Conservation (phyloP, 1,284 basidiomycete species). For the Sanguinoderma infundibulare region DNA sequence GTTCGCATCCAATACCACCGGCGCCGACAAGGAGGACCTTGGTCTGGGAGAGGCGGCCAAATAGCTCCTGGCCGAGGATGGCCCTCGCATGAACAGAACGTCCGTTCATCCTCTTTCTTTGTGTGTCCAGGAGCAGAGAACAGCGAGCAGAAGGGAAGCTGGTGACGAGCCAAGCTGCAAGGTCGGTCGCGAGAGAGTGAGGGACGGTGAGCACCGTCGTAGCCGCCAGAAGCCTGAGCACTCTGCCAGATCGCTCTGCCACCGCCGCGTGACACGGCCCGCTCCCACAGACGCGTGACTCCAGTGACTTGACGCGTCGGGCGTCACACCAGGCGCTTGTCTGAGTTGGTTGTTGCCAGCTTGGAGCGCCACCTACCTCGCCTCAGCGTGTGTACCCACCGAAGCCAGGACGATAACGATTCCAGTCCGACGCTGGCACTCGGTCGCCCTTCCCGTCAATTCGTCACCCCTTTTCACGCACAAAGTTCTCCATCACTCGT, state of each 20-base stretch:
- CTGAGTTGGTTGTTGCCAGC: too few species aligned
- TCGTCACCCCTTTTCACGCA: too few species aligned
- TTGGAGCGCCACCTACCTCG: too few species aligned
- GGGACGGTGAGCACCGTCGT: background rate
- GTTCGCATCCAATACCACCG: conserved; percentile 97
- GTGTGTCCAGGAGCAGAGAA: too few species aligned
- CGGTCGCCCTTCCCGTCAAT: too few species aligned
- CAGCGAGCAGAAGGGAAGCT: background rate
- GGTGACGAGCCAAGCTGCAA: background rate
- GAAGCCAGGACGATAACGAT: too few species aligned
- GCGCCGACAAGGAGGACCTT: conserved; percentile 93
- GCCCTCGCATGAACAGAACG: conserved; percentile 57
- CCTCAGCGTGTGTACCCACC: too few species aligned
- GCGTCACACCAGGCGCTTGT: background rate
- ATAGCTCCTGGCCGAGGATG: conserved; percentile 77
- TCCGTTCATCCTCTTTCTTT: conserved; percentile 14
- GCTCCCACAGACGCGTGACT: background rate
- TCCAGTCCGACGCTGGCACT: too few species aligned
- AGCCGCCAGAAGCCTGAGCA: too few species aligned
- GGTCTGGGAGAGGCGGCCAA: conserved; percentile 60
- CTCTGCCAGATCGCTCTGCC: conserved; percentile 3
- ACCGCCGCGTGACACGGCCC: conserved; percentile 14
- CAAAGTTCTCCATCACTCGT: too few species aligned
- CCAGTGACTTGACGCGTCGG: conserved; percentile 16
- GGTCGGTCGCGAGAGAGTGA: background rate